Evolutionary conservation across 2,329 filamentous ascomycete species (phyloP), one percentile per base, ranked within the genome.

Genomic region (Aureobasidium uvarum): DNA sequence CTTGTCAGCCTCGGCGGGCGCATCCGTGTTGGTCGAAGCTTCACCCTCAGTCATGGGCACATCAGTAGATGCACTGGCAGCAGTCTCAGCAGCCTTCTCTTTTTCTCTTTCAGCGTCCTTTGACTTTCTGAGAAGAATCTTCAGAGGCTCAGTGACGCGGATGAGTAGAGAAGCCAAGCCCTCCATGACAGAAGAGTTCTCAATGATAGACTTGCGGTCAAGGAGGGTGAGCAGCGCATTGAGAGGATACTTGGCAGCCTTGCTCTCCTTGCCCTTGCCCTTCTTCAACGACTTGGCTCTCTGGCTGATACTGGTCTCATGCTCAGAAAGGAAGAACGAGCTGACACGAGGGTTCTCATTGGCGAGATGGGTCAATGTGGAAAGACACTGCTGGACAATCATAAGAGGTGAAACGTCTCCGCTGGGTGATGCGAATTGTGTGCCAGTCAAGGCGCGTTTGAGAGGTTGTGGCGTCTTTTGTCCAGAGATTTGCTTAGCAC

Each of bases 111-210:
- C 84, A 13, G 81, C 71, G 71, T 94, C 91, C 73, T 90, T 93
- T 68, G 93, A 90, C 67, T 92, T 91, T 66, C 91, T 90, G 70
- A 96, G 87, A 28, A 96, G 81, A 38, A 89, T 86, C 68, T 91
- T 90, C 31, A 99, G 83, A 13, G 95, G 95, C 65, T 89, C 84
- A 0, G 95, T 99, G 65, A 98, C 92, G 69, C 90, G 89, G 75
- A 92, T 94, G 31, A 99, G 84, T 36, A 99, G 81, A 69, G 89
- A 88, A 2, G 95, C 95, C 31, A 99, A 84, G 68, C 92, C 89
- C 71, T 96, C 94, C 93, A 99, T 98, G 65, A 96, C 94, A 7
- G 88, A 84, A n/a, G 94, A 93, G 77, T 92, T 99, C 78, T 99
- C 95, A 79, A 96, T 96, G 69, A 99, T 93, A 67, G 98, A 82